Percentiles rank a stretch among this genome's conserved stretches.
Conservation (phyloP, 2,329 filamentous ascomycete species). For the Triangularia setosa region DNA sequence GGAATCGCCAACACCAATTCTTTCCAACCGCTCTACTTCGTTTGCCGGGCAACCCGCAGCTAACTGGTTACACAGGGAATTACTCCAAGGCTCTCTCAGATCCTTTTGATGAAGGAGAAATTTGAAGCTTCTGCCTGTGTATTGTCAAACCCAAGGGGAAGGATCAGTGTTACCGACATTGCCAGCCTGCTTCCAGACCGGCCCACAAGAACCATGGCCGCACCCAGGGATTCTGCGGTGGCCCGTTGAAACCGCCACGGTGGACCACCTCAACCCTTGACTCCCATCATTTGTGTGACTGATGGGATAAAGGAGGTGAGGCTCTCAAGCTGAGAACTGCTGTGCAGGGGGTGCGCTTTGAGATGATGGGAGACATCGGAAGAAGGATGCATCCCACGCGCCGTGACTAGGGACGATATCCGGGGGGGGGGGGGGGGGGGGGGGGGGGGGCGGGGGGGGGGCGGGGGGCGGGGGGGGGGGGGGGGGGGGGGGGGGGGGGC, state of each 20-base stretch:
- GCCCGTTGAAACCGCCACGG: neutral
- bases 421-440: too few species aligned
- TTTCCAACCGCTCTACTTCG: neutral
- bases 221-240: neutral
- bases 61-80: neutral
- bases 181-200: neutral
- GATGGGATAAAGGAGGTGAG: neutral
- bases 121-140: neutral
- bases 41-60: neutral
- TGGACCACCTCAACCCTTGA: neutral
- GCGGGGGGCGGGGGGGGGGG: too few species aligned
- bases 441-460: too few species aligned
- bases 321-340: neutral
- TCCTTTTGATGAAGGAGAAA: neutral
- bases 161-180: neutral
- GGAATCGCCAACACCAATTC: neutral
- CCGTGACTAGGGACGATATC: neutral
- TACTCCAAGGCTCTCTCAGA: neutral
- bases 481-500: too few species aligned
- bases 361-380: neutral
- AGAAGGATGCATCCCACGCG: neutral
- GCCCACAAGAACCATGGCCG: neutral
- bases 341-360: neutral
- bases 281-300: neutral
- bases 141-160: neutral